Evolutionary conservation across 129 eudicot species (phyloP).

Genomic region (Centaurea solstitialis): DNA sequence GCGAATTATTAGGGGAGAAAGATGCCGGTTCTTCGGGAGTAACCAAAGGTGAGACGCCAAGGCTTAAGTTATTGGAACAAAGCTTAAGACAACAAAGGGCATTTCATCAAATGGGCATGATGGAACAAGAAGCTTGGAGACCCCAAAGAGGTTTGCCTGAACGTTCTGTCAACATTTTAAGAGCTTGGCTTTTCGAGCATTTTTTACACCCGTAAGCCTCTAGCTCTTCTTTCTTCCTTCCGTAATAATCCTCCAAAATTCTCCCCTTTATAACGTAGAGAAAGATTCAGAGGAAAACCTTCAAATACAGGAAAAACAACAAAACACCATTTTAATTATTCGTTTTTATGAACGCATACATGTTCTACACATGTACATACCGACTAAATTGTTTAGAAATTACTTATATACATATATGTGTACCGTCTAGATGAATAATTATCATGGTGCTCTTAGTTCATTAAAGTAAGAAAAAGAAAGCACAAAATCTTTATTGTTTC

Average conservation of each 20-base stretch:
- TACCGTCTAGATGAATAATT: too few relatives aligned
- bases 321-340: too few relatives aligned
- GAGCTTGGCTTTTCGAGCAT: constrained; percentile 99
- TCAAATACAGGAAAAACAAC: too few relatives aligned
- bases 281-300: not conserved
- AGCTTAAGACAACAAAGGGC: constrained; percentile 93
- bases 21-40: constrained; percentile 66
- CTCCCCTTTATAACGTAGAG: not conserved
- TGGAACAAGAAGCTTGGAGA: constrained; percentile 99
- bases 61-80: constrained; percentile 85
- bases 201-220: constrained; percentile 94
- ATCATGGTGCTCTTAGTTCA: too few relatives aligned
- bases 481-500: not conserved
- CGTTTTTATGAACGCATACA: too few relatives aligned
- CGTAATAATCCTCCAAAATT: constrained; percentile 4
- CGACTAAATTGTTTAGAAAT: too few relatives aligned
- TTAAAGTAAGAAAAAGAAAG: too few relatives aligned
- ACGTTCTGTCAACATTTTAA: constrained; percentile 83
- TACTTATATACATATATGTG: too few relatives aligned
- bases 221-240: not conserved
- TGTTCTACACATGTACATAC: too few relatives aligned
- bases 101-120: constrained; percentile 93
- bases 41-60: constrained; percentile 95
- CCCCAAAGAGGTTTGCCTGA: constrained; percentile 98
- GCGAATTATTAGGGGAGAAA: constrained; percentile 86